These are phyloP conservation scores for Magnusiomyces paraingens DNA, from an alignment of 1,139 yeast genomes.

Conservation along the genomic window DNA sequence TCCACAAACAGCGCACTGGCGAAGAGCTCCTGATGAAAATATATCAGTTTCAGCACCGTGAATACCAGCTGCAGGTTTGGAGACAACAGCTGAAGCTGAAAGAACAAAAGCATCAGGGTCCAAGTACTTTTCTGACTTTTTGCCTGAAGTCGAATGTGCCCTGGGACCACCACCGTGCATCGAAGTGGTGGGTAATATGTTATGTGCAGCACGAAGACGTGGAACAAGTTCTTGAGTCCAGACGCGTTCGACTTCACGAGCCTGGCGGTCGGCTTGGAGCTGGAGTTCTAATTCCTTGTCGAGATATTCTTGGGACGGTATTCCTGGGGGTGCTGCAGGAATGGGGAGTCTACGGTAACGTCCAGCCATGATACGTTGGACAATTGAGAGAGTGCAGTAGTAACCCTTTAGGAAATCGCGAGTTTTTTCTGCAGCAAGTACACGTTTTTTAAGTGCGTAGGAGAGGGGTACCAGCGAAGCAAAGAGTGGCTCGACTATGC, in stretches of 20 bases:
- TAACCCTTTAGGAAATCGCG: slow-evolving; percentile 22
- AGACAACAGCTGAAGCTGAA: not conserved
- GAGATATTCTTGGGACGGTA: not conserved
- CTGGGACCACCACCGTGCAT: not conserved
- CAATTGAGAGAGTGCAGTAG: slow-evolving; percentile 21
- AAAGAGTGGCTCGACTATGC: slow-evolving; percentile 20
- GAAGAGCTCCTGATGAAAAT: not conserved
- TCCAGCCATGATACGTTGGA: slow-evolving; percentile 25
- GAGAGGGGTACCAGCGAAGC: slow-evolving; percentile 22
- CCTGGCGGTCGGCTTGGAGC: slow-evolving; percentile 13
- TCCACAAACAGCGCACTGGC: slow-evolving; percentile 2
- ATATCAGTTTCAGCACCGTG: not conserved
- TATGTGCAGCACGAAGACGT: slow-evolving; percentile 13
- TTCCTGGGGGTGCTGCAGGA: not conserved
- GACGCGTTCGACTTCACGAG: slow-evolving; percentile 11
- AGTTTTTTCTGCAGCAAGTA: slow-evolving; percentile 23
- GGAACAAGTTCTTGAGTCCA: slow-evolving; percentile 15
- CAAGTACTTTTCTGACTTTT: slow-evolving; percentile 6
- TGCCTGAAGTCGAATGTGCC: not conserved
- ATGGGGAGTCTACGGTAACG: slow-evolving; percentile 18
- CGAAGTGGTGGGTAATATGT: not conserved
- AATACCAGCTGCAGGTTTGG: not conserved
- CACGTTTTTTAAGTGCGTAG: slow-evolving; percentile 23
- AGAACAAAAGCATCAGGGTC: not conserved
- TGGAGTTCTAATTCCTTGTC: slow-evolving; percentile 18